Evolutionary conservation across 768 basidiomycete species (phyloP), one percentile per base, ranked within the genome.

Genomic region (Multifurca ochricompacta): DNA sequence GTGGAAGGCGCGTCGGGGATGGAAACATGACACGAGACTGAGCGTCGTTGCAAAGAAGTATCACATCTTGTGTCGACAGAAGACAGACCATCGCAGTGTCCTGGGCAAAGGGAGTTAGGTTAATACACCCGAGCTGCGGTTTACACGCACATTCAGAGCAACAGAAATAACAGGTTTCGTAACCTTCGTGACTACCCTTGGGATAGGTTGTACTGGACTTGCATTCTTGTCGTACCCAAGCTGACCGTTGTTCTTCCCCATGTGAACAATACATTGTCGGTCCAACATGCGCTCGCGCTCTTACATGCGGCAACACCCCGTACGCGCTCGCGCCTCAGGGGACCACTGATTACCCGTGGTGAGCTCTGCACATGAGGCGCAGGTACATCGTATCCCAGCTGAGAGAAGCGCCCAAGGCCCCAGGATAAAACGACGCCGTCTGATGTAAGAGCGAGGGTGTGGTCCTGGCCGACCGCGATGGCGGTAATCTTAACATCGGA

Each of bases 221-320:
- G 84, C 73, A 14, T 71, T 68, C 65, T 80, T 87, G 58, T 91
- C 86, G 60, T 93, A 93, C 1, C 93, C 94, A 3, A 98, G 75
- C 66, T 99, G 96, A 0, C 96, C 96, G 37, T 76, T 78, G 67
- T 97, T 96, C 23, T 85, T 89, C 0, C 96, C 93, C 93, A 98
- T 0, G 91, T 91, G 66, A 78, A 93, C 2, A 91, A 77, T 39
- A 80, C 72, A 9, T 62, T 61, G 4, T 71, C 71, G 0, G 91
- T 93, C 89, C 91, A 96, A 68, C 91, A 94, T 5, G 83, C 91
- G 13, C 89, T 92, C 14, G 91, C 85, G 19, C 78, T 82, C 65
- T 89, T 86, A 61, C 86, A 89, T 0, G 94, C 92, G 0, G 93
- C 87, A 7, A 96, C 77, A 27, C 95, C 96, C 27, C 70, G 70